Evolutionary conservation across 768 basidiomycete species (phyloP), one percentile per base, ranked within the genome.

Genomic region (Lyophyllum atratum): DNA sequence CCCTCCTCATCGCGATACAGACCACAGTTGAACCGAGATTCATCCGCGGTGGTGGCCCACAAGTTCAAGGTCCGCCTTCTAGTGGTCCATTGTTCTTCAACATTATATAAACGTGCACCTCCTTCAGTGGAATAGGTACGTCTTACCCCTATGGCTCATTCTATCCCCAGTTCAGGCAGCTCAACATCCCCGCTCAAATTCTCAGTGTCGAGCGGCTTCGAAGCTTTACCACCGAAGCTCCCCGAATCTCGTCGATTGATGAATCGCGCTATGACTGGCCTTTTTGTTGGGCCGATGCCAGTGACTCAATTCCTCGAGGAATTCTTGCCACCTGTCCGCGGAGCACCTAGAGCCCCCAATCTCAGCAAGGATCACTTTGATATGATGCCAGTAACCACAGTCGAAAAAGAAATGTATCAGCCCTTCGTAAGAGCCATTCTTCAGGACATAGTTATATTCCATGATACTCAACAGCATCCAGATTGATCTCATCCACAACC

Each of bases 201-300:
- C 22, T 12, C 44, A 7, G 22, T 24, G 3, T 24, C 12, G 10
- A 45, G 44, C 24, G 44, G 44, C 44, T 45, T 24, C 22, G 22
- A 45, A 26, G 3, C 24, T 11, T 10, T 11, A 7, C 6, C 6
- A 14, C 10, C 9, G 44, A 12, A 10, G 3, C 44, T 45, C 15
- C 24, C 15, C 3, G 44, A 24, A 22, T 10, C 21, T 2, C 22
- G 44, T 4, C 4, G 3, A 5, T 15, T 15, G 22, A 6, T 45
- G 24, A 45, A 26, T 12, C 4, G 14, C 22, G 26, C 24, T 24
- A 54, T 59, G 58, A 40, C 25, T 2, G 12, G 21, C 12, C 31
- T 45, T 4, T 28, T 59, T 3, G 29, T 59, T 11, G 58, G 58
- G 1, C 58, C 58, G 2, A 59, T 59, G n/a, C n/a, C n/a, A n/a